These are phyloP conservation scores for Colletotrichum cuscutae DNA, from an alignment of 2,329 filamentous ascomycete species.

Conservation along the genomic window DNA sequence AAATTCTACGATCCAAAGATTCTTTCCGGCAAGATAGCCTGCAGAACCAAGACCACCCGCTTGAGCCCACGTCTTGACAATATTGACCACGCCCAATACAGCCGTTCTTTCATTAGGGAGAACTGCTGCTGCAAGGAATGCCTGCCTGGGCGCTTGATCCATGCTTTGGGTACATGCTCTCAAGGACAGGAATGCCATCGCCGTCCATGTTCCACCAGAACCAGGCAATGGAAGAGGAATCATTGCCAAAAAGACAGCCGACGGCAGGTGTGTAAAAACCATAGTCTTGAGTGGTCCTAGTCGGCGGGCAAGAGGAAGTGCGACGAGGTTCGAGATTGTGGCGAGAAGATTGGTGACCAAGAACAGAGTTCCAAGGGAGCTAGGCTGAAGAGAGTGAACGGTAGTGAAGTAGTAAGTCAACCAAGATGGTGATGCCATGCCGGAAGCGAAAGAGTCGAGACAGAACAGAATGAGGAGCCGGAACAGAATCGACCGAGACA, in stretches of 20 bases:
- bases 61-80: conserved; percentile 73
- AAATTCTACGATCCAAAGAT: conserved; percentile 71
- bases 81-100: conserved; percentile 76
- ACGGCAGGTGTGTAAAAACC: conserved; percentile 80
- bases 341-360: conserved; percentile 63
- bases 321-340: conserved; percentile 61
- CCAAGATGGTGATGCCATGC: conserved; percentile 73
- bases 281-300: conserved; percentile 77
- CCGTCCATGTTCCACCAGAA: conserved; percentile 55
- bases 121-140: conserved; percentile 75
- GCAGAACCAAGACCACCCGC: conserved; percentile 72
- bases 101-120: conserved; percentile 74
- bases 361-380: conserved; percentile 64
- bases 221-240: conserved; percentile 62
- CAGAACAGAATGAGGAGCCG: conserved; percentile 30
- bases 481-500: conserved; percentile 31
- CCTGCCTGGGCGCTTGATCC: conserved; percentile 76
- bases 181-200: conserved; percentile 69
- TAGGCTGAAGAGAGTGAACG: conserved; percentile 58
- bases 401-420: conserved; percentile 66
- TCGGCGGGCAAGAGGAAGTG: conserved; percentile 64
- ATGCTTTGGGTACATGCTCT: conserved; percentile 73
- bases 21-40: conserved; percentile 66
- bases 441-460: conserved; percentile 60
- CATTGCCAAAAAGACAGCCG: conserved; percentile 71